Evolutionary conservation across 2,329 filamentous ascomycete species (phyloP), one percentile per base, ranked within the genome.

Genomic region (Macrophomina phaseolina): DNA sequence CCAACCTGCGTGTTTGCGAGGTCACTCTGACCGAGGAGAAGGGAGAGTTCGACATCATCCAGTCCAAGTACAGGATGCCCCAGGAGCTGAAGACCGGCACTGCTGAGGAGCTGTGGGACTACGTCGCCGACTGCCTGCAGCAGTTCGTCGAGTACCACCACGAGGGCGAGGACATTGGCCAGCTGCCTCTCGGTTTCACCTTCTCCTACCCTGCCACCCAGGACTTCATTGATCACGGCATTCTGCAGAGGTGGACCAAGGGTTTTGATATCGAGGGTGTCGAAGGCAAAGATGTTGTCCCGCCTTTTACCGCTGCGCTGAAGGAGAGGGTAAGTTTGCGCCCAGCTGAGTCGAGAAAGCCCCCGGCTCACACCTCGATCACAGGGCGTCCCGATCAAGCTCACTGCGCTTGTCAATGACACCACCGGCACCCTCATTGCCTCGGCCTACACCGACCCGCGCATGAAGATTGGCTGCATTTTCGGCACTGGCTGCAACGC

Each of bases 401-500:
- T 98, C 66, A 91, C 91, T 30, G 95, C 95, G 42, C 82, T 99
- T 78, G 95, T 98, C 82, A 99, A 99, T 79, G 95, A 99, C 79
- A 99, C 95, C 56, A 98, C 94, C 18, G 95, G 95, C 74, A 99
- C 95, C 38, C 84, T 99, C 74, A 97, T 99, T 75, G 95, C 95
- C 68, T 98, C 94, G 32, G 91, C 93, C 36, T 99, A 99, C 81
- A 98, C 94, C n/a, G 94, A 99, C 77, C 83, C 90, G 53, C 88
- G 90, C 72, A 96, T 97, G 87, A 93, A 89, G 81, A 95, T 98
- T 74, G 95, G 95, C 66, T 97, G 94, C 81, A 99, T 99, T 77
- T 99, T 99, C 75, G 95, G 95, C 73, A 99, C 95, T 12, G 95
- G 95, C 68, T 97, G 95, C 83, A 99, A 99, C 75, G 95, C 94